Evolutionary conservation across 768 basidiomycete genomes (phyloP), one percentile per base, ranked within the genome.

Genomic region (Amanita muscaria): DNA sequence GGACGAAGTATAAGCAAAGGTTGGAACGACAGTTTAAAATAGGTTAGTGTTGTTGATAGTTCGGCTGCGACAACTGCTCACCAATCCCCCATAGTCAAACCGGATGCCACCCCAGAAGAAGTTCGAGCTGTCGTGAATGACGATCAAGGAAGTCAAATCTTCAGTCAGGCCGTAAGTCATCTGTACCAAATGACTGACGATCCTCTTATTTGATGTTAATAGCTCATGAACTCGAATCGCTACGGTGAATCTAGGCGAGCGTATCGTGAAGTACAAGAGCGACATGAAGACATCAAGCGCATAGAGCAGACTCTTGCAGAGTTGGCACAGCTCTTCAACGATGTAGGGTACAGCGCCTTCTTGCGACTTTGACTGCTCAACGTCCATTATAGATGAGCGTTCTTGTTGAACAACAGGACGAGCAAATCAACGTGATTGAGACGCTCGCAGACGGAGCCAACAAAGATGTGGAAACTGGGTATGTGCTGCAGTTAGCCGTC

Each of bases 251-350:
- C 93, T 36, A 74, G 84, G 43, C 84, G 84, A 8, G 92, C 93
- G 3, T 96, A 93, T 64, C 79, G 83, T 41, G 94, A 99, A 59
- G 94, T 97, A n/a, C 94, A 98, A 67, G 88, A 85, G 56, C 83
- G 94, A 49, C 92, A 98, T 58, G 87, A 86, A 61, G 93, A 99
- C 54, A 88, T 99, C 63, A 82, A 90, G 64, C 84, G 85, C 56
- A 98, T 99, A 56, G 94, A 97, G 63, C 76, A 77, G 64, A 98
- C 93, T 8, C 68, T 99, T 35, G 82, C 80, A 11, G 90, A 98
- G 65, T 77, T 98, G 35, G 93, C 91, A 8, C 90, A 94, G 57
- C 70, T 99, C 54, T 96, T 97, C 71, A 91, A 91, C 59, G 94
- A 99, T 59, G 89, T 90, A 44, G 33, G 80, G 68, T 4, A n/a